Conservation (phyloP, 164 flowering plant species). For the Vitis cinerea region DNA sequence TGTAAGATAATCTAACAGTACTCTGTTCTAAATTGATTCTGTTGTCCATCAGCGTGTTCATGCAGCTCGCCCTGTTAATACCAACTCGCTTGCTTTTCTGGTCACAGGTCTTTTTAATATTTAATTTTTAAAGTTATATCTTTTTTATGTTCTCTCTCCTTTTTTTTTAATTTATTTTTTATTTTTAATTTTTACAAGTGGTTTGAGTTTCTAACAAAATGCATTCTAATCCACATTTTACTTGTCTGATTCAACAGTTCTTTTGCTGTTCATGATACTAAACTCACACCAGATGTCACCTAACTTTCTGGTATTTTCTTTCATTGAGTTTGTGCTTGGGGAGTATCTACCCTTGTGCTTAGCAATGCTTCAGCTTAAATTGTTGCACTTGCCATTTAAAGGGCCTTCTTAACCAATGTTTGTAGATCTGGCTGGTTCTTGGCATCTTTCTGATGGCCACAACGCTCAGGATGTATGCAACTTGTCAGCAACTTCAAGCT, state of each 20-base stretch:
- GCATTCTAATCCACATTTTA: not conserved
- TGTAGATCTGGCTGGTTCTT: conserved; percentile 91
- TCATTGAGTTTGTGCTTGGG: not conserved
- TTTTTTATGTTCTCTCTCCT: conserved; percentile 10
- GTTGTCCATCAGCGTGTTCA: conserved; percentile 63
- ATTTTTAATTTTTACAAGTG: not conserved
- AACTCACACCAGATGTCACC: conserved; percentile 94
- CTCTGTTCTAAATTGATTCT: conserved; percentile 1
- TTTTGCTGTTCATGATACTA: conserved; percentile 80
- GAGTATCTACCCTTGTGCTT: not conserved
- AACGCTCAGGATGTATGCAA: conserved; percentile 89
- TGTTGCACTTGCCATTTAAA: too few relatives aligned
- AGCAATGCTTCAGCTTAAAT: too few relatives aligned
- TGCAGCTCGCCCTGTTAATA: conserved; percentile 66
- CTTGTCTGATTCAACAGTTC: conserved; percentile 39
- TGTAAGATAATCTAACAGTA: not conserved
- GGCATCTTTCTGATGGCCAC: conserved; percentile 92
- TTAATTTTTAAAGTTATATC: not conserved
- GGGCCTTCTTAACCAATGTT: conserved; percentile 8
- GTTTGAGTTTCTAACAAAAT: too few relatives aligned
- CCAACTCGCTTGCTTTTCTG: conserved; percentile 80
- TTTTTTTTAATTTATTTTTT: not conserved
- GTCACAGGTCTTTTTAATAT: conserved; percentile 57
- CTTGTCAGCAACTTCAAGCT: conserved; percentile 97
- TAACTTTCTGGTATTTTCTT: conserved; percentile 78